Evolutionary conservation across 257 asterid species (phyloP), one percentile per base, ranked within the genome.

Genomic region (Salvia hispanica): DNA sequence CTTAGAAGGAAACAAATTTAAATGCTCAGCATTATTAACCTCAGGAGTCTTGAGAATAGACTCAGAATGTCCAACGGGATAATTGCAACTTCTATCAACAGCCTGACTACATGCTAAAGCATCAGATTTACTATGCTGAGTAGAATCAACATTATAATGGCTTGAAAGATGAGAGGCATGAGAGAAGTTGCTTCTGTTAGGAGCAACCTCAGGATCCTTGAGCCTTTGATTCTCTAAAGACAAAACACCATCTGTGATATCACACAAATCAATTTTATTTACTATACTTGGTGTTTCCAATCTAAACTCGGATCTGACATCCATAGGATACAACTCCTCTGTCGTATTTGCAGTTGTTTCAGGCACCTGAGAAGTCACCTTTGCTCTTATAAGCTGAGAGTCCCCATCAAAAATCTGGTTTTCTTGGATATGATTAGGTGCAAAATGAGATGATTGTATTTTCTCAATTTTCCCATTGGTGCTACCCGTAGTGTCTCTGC

Each of bases 201-300:
- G 58, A 60, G 80, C 44, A 45, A 82, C 54, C 76, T 86, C 91
- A 2, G 90, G 95, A 73, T 84, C 95, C 78, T 77, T 83, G 11
- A 74, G 72, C 73, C 95, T 77, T 86, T 85, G 91, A 60, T 84
- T 83, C 48, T 84, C 77, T 70, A 84, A 85, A 62, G 86, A 84
- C 60, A 75, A 78, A 72, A 81, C 64, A 66, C 82, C 89, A 60
- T 85, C 88, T 70, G 79, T 90, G 36, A 67, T 55, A 69, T 79
- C 90, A 71, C 66, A 67, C 18, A 72, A 50, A 42, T 76, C 66
- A 7, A 13, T 80, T 58, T 64, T 81, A 28, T 47, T 40, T 58
- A 13, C 72, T 67, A 74, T 80, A 62, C 78, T 45, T 39, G 62
- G 76, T 16, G 62, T 64, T 53, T 50, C 83, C 74, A 59, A 47